Evolutionary conservation across 169 alveolate species (phyloP).

Genomic region (Eimeria praecox): DNA sequence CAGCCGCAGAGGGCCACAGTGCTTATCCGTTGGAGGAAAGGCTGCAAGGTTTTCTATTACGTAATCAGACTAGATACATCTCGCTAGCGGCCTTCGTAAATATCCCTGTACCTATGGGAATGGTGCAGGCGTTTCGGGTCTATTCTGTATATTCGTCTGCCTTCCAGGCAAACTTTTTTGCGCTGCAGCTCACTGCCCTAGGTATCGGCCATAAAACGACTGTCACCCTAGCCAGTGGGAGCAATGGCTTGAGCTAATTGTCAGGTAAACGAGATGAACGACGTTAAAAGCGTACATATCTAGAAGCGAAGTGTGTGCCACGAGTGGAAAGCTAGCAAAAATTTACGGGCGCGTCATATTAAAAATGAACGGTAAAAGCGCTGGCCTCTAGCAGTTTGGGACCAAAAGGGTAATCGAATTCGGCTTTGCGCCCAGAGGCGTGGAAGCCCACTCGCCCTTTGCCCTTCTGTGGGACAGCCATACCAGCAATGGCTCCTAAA

Average conservation of each 20-base stretch:
- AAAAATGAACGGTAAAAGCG: conserved; percentile 8
- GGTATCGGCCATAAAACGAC: not conserved
- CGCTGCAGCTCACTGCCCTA: not conserved
- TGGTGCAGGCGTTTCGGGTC: not conserved
- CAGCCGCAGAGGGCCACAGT: not conserved
- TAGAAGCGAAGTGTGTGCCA: not conserved
- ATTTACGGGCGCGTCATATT: not conserved
- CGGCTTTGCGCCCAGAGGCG: not conserved
- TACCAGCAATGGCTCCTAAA: not conserved
- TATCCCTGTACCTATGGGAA: not conserved
- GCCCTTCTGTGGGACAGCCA: not conserved
- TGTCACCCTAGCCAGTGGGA: not conserved
- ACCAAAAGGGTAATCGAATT: not conserved
- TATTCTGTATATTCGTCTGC: not conserved
- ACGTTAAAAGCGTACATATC: not conserved
- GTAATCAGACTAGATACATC: not conserved
- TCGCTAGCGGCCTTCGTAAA: not conserved
- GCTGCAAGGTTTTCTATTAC: not conserved
- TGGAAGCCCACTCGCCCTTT: not conserved
- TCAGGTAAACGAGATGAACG: not conserved
- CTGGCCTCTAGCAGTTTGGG: not conserved
- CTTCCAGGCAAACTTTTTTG: not conserved
- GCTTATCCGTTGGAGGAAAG: not conserved
- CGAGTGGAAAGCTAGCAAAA: not conserved
- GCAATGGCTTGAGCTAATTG: not conserved